Percentiles rank a stretch among this genome's conserved stretches.
phyloP scores from a whole-genome alignment of 352 stramenopile genomes.

The Phytophthora hibernalis region DNA sequence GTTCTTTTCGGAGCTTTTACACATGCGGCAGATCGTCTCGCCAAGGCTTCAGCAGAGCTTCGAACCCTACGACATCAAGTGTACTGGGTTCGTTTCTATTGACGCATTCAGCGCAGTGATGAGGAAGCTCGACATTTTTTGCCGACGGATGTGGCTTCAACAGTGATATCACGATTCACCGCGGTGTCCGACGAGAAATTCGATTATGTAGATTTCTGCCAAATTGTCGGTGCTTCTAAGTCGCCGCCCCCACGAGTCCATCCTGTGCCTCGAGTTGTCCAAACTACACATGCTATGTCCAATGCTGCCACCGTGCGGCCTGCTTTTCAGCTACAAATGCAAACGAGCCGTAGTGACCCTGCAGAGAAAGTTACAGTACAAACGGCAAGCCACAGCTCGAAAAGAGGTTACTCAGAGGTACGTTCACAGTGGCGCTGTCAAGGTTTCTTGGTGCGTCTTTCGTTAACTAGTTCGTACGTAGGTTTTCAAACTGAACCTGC shows the following conservation, averaged over 20 bases:
- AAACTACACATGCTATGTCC: not conserved
- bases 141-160: constrained; percentile 46
- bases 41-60: constrained; percentile 48
- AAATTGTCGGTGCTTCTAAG: constrained; percentile 31
- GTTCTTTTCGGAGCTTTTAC: constrained; percentile 61
- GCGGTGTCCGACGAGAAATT: constrained; percentile 57
- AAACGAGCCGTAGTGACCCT: constrained; percentile 1
- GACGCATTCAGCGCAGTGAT: constrained; percentile 74
- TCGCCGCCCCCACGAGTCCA: constrained; percentile 17
- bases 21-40: constrained; percentile 44
- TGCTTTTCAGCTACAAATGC: not conserved
- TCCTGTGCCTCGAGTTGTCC: constrained; percentile 9
- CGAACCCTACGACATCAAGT: constrained; percentile 65
- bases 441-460: not conserved
- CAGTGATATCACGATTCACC: constrained; percentile 57
- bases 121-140: constrained; percentile 69
- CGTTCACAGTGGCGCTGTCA: not conserved
- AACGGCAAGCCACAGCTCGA: constrained; percentile 4
- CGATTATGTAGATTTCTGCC: constrained; percentile 80
- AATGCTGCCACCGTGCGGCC: not conserved
- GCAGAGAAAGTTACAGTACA: constrained; percentile 18
- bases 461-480: constrained; percentile 22
- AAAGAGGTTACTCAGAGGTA: constrained; percentile 27
- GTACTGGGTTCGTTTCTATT: constrained; percentile 63
- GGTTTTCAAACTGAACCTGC: constrained; percentile 35